Evolutionary conservation across 257 asterid genomes (phyloP).

Genomic region (Coffea eugenioides): DNA sequence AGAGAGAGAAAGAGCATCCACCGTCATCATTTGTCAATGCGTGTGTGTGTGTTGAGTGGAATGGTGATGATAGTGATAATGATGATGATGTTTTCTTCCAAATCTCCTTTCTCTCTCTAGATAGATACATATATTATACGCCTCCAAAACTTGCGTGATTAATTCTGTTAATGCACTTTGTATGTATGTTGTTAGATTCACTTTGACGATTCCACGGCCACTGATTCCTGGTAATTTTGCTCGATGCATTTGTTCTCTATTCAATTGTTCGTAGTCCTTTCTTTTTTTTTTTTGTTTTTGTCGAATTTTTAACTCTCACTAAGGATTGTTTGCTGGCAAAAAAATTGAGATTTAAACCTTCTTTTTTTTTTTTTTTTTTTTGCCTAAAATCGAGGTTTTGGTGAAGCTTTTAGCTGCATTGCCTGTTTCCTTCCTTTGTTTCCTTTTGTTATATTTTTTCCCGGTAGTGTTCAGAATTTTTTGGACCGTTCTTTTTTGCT

Average conservation of each 20-base stretch:
- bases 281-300: no score
- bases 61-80: not conserved
- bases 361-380: no score
- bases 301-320: not conserved
- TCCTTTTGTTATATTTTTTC: not conserved
- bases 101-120: not conserved
- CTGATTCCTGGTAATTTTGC: not conserved
- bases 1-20: not conserved
- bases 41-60: not conserved
- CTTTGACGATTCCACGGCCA: not conserved
- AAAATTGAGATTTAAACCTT: not conserved
- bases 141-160: not conserved
- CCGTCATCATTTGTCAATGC: no score
- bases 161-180: not conserved
- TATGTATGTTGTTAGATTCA: not conserved
- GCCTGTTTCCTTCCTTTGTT: not conserved
- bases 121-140: not conserved
- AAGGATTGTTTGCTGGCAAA: not conserved
- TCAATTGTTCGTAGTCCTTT: no score
- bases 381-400: not conserved
- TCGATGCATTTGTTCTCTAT: not conserved
- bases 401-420: conserved; percentile 2
- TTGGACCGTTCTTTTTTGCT: not conserved
- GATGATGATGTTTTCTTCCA: not conserved
- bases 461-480: not conserved